Base-by-base conservation (phyloP, 768 basidiomycete genomes). In the Coprinellus micaceus region DNA sequence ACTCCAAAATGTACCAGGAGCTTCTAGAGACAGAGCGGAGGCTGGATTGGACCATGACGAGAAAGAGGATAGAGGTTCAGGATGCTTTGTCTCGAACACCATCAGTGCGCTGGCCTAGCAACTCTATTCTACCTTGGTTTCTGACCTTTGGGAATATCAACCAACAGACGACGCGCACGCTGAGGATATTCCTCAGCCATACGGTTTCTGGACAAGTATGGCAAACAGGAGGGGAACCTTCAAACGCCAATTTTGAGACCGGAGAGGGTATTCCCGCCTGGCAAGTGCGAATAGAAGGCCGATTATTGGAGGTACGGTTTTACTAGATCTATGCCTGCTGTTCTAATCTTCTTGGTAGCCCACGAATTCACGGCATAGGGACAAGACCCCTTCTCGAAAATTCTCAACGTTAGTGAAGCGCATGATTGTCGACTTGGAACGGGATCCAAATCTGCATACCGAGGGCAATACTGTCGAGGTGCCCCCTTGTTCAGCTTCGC, bases 381-480 rank as follows among this genome's bases (percentile, higher is more conserved):
- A 91, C 68, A 84, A 82, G 56, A 70, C 68, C 0, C 70, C 84
- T 2, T 80, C 75, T 1, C 85, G 86, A 24, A 94, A 93, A 66
- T 94, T 97, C 69, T 91, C 93, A 2, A 87, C 89, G 0, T 77
- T 95, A 62, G 79, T 97, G 54, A 91, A 91, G 66, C 78, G 84
- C 26, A 84, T 95, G 80, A 76, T 92, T 4, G 79, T 97, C 13
- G 95, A 98, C 62, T 74, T 96, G 30, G 94, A 96, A 62, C 82
- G 91, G 17, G 93, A 96, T 68, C 82, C 90, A 3, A 74, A 80
- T 4, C 68, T 90, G 44, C 94, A 90, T 66, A 82, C 89, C 1
- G 92, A 96, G 49, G 83, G 86, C 21, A 96, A 95, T 63, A 85
- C 94, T 15, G 84, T 96, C 33, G 94, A 97, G 83, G 95, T 94